Evolutionary conservation across 176 grass and related monocot species (phyloP).

Genomic region (Themeda triandra): DNA sequence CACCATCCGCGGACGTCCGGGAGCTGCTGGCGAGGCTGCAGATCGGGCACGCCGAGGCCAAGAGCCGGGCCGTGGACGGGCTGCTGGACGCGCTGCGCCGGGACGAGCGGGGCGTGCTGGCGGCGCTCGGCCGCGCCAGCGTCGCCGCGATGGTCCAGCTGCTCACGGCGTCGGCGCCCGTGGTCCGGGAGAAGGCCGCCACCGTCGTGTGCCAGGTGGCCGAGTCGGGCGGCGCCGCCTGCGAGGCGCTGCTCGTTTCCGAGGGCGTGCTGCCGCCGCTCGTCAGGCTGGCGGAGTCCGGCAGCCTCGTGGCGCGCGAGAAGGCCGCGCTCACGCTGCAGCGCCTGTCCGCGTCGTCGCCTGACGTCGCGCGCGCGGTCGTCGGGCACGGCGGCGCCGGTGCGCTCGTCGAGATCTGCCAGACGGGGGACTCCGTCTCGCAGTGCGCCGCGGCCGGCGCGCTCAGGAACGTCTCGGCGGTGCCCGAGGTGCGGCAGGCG

Average conservation of each 20-base stretch:
- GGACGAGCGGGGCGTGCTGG: slow-evolving; percentile 67
- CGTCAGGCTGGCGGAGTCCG: slow-evolving; percentile 79
- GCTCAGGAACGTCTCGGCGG: slow-evolving; percentile 71
- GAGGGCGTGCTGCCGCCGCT: slow-evolving; percentile 78
- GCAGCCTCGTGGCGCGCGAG: slow-evolving; percentile 67
- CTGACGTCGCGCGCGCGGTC: slow-evolving; percentile 53
- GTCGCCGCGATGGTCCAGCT: slow-evolving; percentile 73
- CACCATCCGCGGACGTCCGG: slow-evolving; percentile 40
- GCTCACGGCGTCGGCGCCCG: slow-evolving; percentile 59
- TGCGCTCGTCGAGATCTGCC: slow-evolving; percentile 79
- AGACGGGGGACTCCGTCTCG: slow-evolving; percentile 60
- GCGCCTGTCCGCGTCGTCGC: slow-evolving; percentile 53
- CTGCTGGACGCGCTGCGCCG: slow-evolving; percentile 50
- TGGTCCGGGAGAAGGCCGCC: slow-evolving; percentile 76
- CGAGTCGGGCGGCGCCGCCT: slow-evolving; percentile 38
- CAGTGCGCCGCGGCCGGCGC: slow-evolving; percentile 67
- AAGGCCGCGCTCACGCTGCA: slow-evolving; percentile 77
- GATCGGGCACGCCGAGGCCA: slow-evolving; percentile 81
- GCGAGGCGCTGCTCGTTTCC: slow-evolving; percentile 61
- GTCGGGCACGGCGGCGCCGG: slow-evolving; percentile 66
- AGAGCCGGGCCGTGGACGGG: slow-evolving; percentile 61
- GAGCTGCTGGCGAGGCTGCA: slow-evolving; percentile 89
- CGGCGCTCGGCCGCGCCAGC: slow-evolving; percentile 62
- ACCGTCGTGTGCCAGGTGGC: slow-evolving; percentile 54
- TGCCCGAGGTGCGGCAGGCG: slow-evolving; percentile 55